Percentiles rank a stretch among this genome's conserved stretches.
Evolutionary conservation across 1,284 basidiomycete species (phyloP).

Genomic region (Ustilago curta): DNA sequence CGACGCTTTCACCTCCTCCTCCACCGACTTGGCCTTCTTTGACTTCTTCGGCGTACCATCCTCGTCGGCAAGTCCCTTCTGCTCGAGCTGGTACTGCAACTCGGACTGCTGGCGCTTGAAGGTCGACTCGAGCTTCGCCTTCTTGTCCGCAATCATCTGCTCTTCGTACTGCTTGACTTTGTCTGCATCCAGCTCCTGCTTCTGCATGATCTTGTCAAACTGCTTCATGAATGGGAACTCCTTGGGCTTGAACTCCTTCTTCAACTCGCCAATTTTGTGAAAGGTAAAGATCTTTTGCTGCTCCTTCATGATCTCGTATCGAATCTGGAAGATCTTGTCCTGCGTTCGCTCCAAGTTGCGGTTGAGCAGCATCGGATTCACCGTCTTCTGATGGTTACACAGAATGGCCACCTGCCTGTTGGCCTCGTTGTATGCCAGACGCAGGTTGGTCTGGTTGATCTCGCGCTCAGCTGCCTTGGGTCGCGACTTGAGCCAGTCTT

Average conservation of each 20-base stretch:
- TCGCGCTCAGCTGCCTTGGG: constrained; percentile 63
- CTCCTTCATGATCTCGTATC: constrained; percentile 68
- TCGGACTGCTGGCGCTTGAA: constrained; percentile 74
- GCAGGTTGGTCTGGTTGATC: constrained; percentile 61
- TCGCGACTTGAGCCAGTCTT: constrained; percentile 61
- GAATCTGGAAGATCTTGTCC: constrained; percentile 62
- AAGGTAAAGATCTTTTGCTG: constrained; percentile 65
- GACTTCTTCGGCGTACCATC: constrained; percentile 44
- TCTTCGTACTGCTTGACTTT: constrained; percentile 87
- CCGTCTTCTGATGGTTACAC: constrained; percentile 69
- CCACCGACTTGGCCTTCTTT: constrained; percentile 55
- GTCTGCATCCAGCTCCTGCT: constrained; percentile 93
- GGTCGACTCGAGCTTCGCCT: constrained; percentile 78
- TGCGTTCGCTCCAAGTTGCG: constrained; percentile 56
- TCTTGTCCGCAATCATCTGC: constrained; percentile 72
- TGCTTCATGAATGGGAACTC: constrained; percentile 75
- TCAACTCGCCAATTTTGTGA: constrained; percentile 73
- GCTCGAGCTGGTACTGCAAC: constrained; percentile 59
- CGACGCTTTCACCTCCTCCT: constrained; percentile 53
- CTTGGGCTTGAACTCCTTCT: constrained; percentile 75
- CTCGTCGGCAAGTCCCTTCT: constrained; percentile 43
- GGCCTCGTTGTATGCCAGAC: constrained; percentile 67
- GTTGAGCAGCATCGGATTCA: constrained; percentile 62
- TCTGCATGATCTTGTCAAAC: constrained; percentile 74
- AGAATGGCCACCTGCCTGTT: constrained; percentile 68